Evolutionary conservation across 805 yeast genomes (phyloP).

Genomic region (Pichia eremophila): DNA sequence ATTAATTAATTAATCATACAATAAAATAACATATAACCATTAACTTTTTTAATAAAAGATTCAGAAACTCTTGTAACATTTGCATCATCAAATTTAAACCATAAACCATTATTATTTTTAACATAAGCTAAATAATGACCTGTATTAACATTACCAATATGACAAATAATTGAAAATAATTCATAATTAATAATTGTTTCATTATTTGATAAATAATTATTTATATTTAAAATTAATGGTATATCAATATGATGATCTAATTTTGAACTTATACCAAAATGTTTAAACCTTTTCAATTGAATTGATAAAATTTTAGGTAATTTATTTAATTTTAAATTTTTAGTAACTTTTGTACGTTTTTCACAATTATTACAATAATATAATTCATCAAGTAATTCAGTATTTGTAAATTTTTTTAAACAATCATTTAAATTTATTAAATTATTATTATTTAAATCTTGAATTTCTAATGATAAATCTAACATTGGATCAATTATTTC

Average conservation of each 20-base stretch:
- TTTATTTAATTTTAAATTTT: conserved; percentile 57
- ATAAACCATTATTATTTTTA: conserved; percentile 61
- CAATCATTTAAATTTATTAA: conserved; percentile 46
- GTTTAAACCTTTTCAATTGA: conserved; percentile 77
- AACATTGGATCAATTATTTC: conserved; percentile 78
- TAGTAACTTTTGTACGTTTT: conserved; percentile 54
- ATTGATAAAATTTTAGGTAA: conserved; percentile 74
- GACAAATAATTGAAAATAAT: conserved; percentile 78
- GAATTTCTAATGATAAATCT: conserved; percentile 77
- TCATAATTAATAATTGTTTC: conserved; percentile 43
- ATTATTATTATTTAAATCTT: conserved; percentile 23
- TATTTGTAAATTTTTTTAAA: conserved; percentile 64
- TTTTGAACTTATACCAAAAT: conserved; percentile 51
- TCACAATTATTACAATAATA: conserved; percentile 65
- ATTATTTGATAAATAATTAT: conserved; percentile 37
- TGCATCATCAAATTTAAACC: conserved; percentile 92
- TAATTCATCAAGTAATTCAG: conserved; percentile 66
- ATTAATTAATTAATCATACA: conserved; percentile 32
- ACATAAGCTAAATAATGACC: conserved; percentile 87
- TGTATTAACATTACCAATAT: conserved; percentile 87
- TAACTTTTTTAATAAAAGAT: conserved; percentile 56
- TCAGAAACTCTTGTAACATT: conserved; percentile 58
- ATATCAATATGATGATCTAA: conserved; percentile 65
- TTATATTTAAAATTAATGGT: conserved; percentile 67
- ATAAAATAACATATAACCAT: conserved; percentile 76